Conservation (phyloP, 106 monocot genomes). For the Triglochin maritima region DNA sequence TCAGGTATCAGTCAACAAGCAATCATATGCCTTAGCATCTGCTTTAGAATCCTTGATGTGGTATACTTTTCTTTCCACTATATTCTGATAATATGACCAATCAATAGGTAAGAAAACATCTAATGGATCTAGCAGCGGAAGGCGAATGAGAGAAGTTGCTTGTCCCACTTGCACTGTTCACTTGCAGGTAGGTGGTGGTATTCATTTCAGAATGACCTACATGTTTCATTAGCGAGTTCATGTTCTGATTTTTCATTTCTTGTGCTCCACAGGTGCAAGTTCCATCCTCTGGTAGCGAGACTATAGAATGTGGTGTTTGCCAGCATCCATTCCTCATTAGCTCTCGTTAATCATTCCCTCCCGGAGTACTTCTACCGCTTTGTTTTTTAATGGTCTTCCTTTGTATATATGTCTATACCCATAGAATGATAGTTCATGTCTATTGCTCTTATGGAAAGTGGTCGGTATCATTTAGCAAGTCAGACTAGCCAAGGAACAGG, state of each 20-base stretch:
- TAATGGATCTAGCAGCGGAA: constrained; percentile 28
- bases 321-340: constrained; percentile 79
- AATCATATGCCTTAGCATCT: background rate
- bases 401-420: too few species aligned
- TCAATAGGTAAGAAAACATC: constrained; percentile 37
- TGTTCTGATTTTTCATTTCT: background rate
- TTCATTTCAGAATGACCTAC: background rate
- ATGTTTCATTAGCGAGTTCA: background rate
- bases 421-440: too few species aligned
- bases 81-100: background rate
- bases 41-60: background rate
- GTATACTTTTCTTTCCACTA: too few species aligned
- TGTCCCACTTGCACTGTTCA: constrained; percentile 91
- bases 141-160: constrained; percentile 75
- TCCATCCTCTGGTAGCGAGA: constrained; percentile 60
- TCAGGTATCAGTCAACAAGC: constrained; percentile 26
- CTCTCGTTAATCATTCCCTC: constrained; percentile 29
- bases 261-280: constrained; percentile 54
- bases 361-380: background rate
- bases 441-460: too few species aligned
- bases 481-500: too few species aligned
- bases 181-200: constrained; percentile 53
- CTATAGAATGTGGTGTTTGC: constrained; percentile 90
- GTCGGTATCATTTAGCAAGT: too few species aligned
- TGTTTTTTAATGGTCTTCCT: too few species aligned